Conservation (phyloP, 1,284 basidiomycete species). For the Tetrapyrgos nigripes region DNA sequence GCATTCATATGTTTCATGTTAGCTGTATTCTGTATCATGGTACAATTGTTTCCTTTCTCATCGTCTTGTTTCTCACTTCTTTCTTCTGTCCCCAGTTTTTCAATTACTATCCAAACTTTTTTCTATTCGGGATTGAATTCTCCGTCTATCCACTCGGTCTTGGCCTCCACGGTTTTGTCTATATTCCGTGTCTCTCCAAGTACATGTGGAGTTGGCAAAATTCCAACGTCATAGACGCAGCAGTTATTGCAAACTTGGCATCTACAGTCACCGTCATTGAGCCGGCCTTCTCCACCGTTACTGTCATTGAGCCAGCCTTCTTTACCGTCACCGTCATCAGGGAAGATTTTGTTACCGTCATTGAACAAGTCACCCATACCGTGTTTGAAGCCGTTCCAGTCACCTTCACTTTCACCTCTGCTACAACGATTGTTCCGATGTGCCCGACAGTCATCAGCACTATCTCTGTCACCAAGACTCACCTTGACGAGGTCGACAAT, state of each 20-base stretch:
- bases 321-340: not conserved
- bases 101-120: not conserved
- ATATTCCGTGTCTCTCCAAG: not conserved
- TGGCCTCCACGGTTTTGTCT: not conserved
- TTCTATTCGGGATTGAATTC: not conserved
- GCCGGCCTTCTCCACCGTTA: not conserved
- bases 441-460: too few species aligned
- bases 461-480: too few species aligned
- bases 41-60: too few species aligned
- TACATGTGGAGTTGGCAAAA: not conserved
- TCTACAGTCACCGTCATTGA: not conserved
- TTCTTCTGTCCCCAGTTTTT: not conserved
- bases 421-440: too few species aligned
- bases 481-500: too few species aligned
- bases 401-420: too few species aligned
- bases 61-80: not conserved
- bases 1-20: too few species aligned
- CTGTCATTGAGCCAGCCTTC: not conserved
- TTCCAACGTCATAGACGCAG: not conserved
- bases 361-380: too few species aligned
- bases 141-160: not conserved
- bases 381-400: too few species aligned
- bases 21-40: too few species aligned
- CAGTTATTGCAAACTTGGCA: not conserved
- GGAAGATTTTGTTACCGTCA: too few species aligned